Evolutionary conservation across 768 basidiomycete genomes (phyloP).

Genomic region (Mycena polygramma): DNA sequence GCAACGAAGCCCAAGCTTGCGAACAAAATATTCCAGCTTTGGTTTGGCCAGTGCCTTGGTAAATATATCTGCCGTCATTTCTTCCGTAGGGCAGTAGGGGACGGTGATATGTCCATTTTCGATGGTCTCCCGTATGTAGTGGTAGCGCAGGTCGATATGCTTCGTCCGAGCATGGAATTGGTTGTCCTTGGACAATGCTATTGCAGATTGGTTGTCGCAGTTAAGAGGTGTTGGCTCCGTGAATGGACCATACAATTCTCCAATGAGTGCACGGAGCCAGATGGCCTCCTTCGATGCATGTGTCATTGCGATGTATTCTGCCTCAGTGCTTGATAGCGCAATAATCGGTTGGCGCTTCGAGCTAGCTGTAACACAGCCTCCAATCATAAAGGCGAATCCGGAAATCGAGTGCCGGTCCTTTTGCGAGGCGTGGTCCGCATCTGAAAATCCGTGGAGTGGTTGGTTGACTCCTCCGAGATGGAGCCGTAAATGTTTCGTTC

Average conservation of each 20-base stretch:
- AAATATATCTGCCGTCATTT: conserved; percentile 5
- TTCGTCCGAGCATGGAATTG: background rate
- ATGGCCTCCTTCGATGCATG: background rate
- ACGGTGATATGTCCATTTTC: background rate
- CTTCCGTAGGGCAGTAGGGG: background rate
- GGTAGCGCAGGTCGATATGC: background rate
- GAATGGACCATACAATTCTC: background rate
- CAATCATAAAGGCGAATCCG: background rate
- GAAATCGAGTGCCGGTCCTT: background rate
- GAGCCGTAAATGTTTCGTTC: background rate
- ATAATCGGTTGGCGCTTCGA: background rate
- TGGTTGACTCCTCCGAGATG: no score
- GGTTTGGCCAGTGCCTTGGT: background rate
- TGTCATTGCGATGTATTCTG: background rate
- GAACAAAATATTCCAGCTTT: background rate
- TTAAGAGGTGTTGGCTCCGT: background rate
- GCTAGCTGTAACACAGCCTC: background rate
- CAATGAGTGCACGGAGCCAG: background rate
- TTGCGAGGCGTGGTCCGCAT: background rate
- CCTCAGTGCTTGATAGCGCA: background rate
- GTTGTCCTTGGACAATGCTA: background rate
- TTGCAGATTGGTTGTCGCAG: conserved; percentile 1
- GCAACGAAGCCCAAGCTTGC: background rate
- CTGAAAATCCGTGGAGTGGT: no score
- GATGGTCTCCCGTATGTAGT: background rate